phyloP scores from a whole-genome alignment of 495 filamentous ascomycete species.

The Xylaria scruposa region DNA sequence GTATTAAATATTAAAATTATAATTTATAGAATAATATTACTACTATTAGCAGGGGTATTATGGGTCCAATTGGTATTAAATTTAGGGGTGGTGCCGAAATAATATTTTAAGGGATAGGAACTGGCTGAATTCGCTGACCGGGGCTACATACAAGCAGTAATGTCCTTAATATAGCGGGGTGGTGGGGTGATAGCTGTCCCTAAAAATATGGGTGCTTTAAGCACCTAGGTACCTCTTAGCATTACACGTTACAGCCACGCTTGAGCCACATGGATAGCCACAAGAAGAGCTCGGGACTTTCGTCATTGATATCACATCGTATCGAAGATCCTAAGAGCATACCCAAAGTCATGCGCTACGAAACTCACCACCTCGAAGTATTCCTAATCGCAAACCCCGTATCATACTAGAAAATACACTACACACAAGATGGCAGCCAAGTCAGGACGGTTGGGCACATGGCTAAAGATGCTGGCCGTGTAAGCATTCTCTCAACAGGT shows the following conservation, averaged over 20 bases:
- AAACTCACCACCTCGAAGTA: neutral
- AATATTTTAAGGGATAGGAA: too few relatives aligned
- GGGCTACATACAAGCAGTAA: neutral
- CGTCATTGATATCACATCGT: conserved; percentile 34
- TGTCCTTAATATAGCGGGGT: neutral
- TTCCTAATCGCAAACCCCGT: neutral
- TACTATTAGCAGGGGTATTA: too few relatives aligned
- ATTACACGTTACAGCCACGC: neutral
- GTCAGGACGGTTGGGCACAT: conserved; percentile 39
- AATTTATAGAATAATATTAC: too few relatives aligned
- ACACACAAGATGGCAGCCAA: conserved; percentile 39
- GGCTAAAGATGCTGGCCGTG: conserved; percentile 65
- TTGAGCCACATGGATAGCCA: conserved; percentile 29
- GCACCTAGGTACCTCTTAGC: too few relatives aligned
- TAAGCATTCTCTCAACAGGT: conserved; percentile 38
- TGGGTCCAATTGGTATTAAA: too few relatives aligned
- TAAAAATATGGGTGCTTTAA: neutral
- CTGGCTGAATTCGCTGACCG: conserved; percentile 15
- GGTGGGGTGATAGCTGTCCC: conserved; percentile 8
- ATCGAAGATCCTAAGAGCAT: neutral
- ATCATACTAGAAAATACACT: neutral
- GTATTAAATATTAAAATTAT: too few relatives aligned
- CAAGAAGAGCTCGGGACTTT: conserved; percentile 30
- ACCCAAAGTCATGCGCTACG: neutral
- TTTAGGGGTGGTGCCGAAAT: too few relatives aligned